A percentile compares a stretch with the other conserved stretches of the same genome.
Conservation (phyloP, 2,329 filamentous ascomycete genomes). For the Diaporthe sp. region DNA sequence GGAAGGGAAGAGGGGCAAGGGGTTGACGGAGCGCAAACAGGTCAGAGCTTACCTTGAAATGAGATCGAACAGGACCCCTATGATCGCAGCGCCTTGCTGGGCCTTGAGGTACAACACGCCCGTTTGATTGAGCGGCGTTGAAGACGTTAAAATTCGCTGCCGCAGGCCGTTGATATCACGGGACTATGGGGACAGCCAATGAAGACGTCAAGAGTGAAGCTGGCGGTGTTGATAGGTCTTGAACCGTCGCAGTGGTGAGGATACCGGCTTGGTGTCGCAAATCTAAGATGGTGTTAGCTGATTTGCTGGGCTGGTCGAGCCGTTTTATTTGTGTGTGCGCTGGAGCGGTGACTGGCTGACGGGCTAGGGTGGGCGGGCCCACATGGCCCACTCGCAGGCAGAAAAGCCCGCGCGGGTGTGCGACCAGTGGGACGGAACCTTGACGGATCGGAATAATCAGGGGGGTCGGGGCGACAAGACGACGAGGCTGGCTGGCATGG, state of each 20-base stretch:
- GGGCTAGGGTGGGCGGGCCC: slow-evolving; percentile 37
- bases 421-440: slow-evolving; percentile 36
- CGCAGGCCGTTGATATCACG: slow-evolving; percentile 65
- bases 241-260: slow-evolving; percentile 51
- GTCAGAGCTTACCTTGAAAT: slow-evolving; percentile 13
- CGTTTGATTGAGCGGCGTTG: slow-evolving; percentile 51
- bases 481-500: slow-evolving; percentile 7
- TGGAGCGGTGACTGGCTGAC: slow-evolving; percentile 50
- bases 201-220: slow-evolving; percentile 55
- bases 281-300: slow-evolving; percentile 61
- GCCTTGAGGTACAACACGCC: slow-evolving; percentile 18
- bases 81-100: slow-evolving; percentile 37
- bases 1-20: slow-evolving; percentile 19
- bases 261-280: slow-evolving; percentile 54
- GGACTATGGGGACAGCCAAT: slow-evolving; percentile 66
- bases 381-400: slow-evolving; percentile 38
- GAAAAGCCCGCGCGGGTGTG: slow-evolving; percentile 33
- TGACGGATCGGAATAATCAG: slow-evolving; percentile 16
- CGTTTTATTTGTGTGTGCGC: slow-evolving; percentile 46
- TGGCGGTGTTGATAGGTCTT: slow-evolving; percentile 68
- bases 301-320: slow-evolving; percentile 60
- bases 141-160: slow-evolving; percentile 54
- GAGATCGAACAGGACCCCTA: neutral
- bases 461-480: slow-evolving; percentile 25
- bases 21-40: slow-evolving; percentile 16